Evolutionary conservation across 2,329 filamentous ascomycete species (phyloP).

Genomic region (Talaromyces sp.): DNA sequence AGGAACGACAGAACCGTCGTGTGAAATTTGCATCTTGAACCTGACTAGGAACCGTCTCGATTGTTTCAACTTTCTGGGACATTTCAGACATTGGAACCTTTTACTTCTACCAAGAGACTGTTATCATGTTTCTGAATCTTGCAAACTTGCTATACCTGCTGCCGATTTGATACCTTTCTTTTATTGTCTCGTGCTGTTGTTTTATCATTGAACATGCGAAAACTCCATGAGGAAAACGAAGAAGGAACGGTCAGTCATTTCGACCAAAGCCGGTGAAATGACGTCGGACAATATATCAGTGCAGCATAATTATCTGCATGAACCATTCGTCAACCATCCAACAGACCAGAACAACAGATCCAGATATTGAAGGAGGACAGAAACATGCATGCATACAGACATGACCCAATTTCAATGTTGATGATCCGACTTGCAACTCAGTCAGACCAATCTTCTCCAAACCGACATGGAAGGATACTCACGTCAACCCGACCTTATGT

Average conservation of each 20-base stretch:
- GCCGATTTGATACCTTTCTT: not conserved
- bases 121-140: not conserved
- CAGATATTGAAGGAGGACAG: not conserved
- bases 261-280: not conserved
- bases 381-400: not conserved
- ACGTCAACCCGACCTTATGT: not conserved
- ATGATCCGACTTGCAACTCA: not conserved
- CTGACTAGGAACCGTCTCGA: constrained; percentile 7
- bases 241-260: not conserved
- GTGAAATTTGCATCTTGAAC: constrained; percentile 30
- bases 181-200: not conserved
- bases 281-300: not conserved
- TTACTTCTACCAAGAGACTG: not conserved
- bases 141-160: not conserved
- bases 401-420: not conserved
- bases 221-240: not conserved
- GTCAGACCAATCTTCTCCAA: not conserved
- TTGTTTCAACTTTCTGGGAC: not conserved
- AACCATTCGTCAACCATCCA: not conserved
- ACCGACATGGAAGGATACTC: not conserved
- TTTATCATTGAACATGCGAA: constrained; percentile 1
- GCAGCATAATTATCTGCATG: not conserved
- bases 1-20: constrained; percentile 54
- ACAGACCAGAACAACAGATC: not conserved
- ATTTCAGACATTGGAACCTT: not conserved